Base-by-base conservation (phyloP, 192 early-diverging fungal genomes). In the Diversispora eburnea region DNA sequence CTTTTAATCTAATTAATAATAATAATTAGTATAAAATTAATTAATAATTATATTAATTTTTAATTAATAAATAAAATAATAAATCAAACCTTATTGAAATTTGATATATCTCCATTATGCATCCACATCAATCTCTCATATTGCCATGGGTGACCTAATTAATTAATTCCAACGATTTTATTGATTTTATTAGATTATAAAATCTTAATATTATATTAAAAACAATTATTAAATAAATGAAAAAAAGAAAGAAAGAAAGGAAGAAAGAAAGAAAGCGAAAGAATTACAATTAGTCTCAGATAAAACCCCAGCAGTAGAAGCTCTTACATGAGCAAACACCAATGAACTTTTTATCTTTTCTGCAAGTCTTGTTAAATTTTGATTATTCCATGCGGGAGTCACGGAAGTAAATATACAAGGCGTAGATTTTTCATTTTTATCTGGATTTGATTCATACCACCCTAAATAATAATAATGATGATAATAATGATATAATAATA, bases 351-450 rank as follows among this genome's bases (percentile, higher is more conserved):
- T 88, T 72, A 93, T 88, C 70, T 91, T 90, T 54, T 91, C 90
- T 10, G 91, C 89, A 22, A 93, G 79, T 51, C 91, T 84, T 76
- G 87, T 83, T 52, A 93, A 77, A 55, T 93, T 93, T 69, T 82
- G 74, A 77, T 93, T 93, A 80, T 89, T 90, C 91, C 91, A 93
- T 6, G 91, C 91, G 12, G 91, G 91, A 41, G 90, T 88, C 4
- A 91, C 90, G 8, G 90, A 91, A 7, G 91, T 91, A 74, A 93
- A 93, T 63, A 93, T 91, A 79, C 91, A 93, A 13, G 87, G 87
- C 48, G 84, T 83, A 13, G 87, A 85, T 58, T 83, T 83, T 63
- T 79, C 52, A 46, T 84, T 80, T 41, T 77, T 52, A 49, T 85
- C 82, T 5, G 84, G 75, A 65, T 86, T 78, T 51, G 81, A 84